These are phyloP conservation scores for Ogataea wickerhamii DNA, from an alignment of 805 yeast species.

Conservation along the genomic window DNA sequence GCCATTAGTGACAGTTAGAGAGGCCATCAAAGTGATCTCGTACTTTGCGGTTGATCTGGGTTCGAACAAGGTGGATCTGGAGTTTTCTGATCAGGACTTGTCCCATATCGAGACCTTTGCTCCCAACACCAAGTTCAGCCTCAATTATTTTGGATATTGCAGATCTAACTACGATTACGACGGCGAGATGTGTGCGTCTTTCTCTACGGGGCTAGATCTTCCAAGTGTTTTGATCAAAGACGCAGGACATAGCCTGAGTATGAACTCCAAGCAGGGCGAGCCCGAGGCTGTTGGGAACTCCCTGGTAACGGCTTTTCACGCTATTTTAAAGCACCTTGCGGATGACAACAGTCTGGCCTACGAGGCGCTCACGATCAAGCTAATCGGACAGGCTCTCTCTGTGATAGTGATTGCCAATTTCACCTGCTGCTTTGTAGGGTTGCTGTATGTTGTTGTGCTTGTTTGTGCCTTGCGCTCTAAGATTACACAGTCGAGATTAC, in stretches of 20 bases:
- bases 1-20: slow-evolving; percentile 35
- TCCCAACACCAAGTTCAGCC: slow-evolving; percentile 37
- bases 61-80: slow-evolving; percentile 9
- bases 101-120: slow-evolving; percentile 44
- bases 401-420: slow-evolving; percentile 9
- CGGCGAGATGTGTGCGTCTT: slow-evolving; percentile 31
- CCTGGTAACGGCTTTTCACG: slow-evolving; percentile 38
- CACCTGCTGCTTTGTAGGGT: slow-evolving; percentile 9
- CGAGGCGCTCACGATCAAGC: slow-evolving; percentile 15
- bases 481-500: slow-evolving; percentile 8
- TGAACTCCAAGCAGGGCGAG: slow-evolving; percentile 38
- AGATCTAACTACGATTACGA: slow-evolving; percentile 30
- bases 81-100: slow-evolving; percentile 15
- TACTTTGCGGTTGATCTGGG: slow-evolving; percentile 45
- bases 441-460: slow-evolving; percentile 16
- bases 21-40: slow-evolving; percentile 42
- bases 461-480: slow-evolving; percentile 16
- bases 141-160: slow-evolving; percentile 50
- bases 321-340: slow-evolving; percentile 29
- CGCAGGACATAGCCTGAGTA: slow-evolving; percentile 45
- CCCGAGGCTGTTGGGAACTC: slow-evolving; percentile 38
- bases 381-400: slow-evolving; percentile 17
- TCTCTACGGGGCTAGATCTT: slow-evolving; percentile 43
- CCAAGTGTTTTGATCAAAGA: slow-evolving; percentile 46
- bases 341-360: slow-evolving; percentile 18